These are phyloP conservation scores for Bipolaris bicolor DNA, from an alignment of 2,329 filamentous ascomycete genomes.

Conservation along the genomic window DNA sequence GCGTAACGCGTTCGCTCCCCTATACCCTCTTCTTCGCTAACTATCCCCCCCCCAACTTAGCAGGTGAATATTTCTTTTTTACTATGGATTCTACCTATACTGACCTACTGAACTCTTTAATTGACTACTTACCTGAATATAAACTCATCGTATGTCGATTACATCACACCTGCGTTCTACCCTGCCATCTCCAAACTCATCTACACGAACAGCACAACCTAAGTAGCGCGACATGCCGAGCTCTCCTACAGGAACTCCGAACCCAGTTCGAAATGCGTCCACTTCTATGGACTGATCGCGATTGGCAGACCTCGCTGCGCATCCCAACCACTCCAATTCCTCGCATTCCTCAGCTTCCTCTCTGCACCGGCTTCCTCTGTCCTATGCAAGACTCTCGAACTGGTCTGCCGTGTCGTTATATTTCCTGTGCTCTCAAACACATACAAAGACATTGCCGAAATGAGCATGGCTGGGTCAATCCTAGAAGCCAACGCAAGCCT, in stretches of 20 bases:
- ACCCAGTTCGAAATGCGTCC: no score
- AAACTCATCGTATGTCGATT: conserved; percentile 1
- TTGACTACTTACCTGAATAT: conserved; percentile 2
- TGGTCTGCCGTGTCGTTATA: not conserved
- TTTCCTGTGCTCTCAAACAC: not conserved
- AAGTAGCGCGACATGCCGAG: no score
- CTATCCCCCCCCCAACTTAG: not conserved
- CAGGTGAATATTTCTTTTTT: conserved; percentile 1
- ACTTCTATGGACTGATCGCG: no score
- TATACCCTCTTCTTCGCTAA: conserved; percentile 1
- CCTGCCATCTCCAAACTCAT: not conserved
- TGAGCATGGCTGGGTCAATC: not conserved
- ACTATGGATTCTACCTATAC: conserved; percentile 6
- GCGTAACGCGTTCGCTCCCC: conserved; percentile 1
- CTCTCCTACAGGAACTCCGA: no score
- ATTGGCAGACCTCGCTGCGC: no score
- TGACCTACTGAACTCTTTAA: conserved; percentile 1
- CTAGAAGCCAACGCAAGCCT: not conserved
- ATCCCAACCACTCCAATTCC: no score
- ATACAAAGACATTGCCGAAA: not conserved
- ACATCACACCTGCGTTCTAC: not conserved
- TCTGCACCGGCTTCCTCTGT: no score
- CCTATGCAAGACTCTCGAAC: no score
- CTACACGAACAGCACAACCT: no score
- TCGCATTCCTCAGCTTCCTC: no score